phyloP scores from a whole-genome alignment of 2,329 filamentous ascomycete genomes.

The Rutstroemia sp. region DNA sequence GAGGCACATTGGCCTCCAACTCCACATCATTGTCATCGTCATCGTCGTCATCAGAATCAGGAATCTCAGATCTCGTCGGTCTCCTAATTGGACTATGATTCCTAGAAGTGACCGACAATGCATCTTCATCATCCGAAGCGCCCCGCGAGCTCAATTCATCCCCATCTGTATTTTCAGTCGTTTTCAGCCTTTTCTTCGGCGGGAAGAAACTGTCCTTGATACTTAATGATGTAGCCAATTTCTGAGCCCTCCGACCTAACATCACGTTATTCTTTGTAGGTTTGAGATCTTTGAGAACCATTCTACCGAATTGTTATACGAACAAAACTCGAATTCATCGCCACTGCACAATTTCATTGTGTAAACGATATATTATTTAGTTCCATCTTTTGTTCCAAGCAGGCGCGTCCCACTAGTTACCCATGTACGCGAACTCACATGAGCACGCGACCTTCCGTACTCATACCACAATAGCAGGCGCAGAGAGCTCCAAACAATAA shows the following conservation, averaged over 20 bases:
- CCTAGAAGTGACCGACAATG: slow-evolving; percentile 21
- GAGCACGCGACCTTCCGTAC: background rate
- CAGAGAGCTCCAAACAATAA: background rate
- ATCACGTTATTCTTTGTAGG: slow-evolving; percentile 18
- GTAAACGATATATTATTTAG: background rate
- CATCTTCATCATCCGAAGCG: slow-evolving; percentile 13
- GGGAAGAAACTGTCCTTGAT: slow-evolving; percentile 19
- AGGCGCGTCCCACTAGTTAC: no score
- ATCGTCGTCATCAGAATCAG: slow-evolving; percentile 32
- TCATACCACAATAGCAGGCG: background rate
- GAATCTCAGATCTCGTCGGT: slow-evolving; percentile 27
- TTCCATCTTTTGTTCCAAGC: no score
- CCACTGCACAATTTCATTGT: background rate
- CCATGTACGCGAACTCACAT: slow-evolving; percentile 1
- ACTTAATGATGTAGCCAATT: slow-evolving; percentile 19
- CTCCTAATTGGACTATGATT: slow-evolving; percentile 14
- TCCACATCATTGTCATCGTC: slow-evolving; percentile 25
- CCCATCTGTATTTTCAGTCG: slow-evolving; percentile 19
- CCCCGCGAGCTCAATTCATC: background rate
- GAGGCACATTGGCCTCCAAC: slow-evolving; percentile 17
- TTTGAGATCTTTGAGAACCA: slow-evolving; percentile 17
- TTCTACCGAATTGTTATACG: slow-evolving; percentile 3
- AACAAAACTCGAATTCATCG: background rate
- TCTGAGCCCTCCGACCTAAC: slow-evolving; percentile 20
- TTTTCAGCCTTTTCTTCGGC: slow-evolving; percentile 26